Conservation (phyloP, 2,329 filamentous ascomycete species). For the Pezicula rhizophila region DNA sequence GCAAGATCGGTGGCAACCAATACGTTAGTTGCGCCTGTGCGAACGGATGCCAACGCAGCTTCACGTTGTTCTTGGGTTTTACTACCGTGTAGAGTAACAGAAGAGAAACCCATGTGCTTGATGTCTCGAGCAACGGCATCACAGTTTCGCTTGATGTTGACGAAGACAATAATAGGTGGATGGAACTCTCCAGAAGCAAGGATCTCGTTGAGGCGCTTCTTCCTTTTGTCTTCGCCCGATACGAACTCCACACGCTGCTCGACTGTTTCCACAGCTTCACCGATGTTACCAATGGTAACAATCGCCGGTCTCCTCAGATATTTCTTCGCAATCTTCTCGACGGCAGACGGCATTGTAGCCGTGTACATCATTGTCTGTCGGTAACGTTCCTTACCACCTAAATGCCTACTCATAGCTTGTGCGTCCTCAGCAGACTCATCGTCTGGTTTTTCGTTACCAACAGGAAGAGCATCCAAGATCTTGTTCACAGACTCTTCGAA, state of each 20-base stretch:
- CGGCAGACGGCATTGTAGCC: slow-evolving; percentile 88
- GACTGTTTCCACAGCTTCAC: slow-evolving; percentile 95
- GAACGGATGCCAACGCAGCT: slow-evolving; percentile 79
- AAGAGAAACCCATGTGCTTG: slow-evolving; percentile 85
- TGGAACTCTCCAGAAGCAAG: slow-evolving; percentile 73
- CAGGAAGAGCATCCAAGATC: slow-evolving; percentile 89
- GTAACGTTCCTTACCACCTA: slow-evolving; percentile 74
- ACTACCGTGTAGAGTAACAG: slow-evolving; percentile 86
- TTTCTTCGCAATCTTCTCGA: slow-evolving; percentile 95
- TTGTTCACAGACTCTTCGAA: slow-evolving; percentile 98
- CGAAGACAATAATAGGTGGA: slow-evolving; percentile 95
- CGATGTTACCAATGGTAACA: slow-evolving; percentile 88
- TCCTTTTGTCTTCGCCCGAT: slow-evolving; percentile 85
- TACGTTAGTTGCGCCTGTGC: slow-evolving; percentile 74
- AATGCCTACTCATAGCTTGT: slow-evolving; percentile 72
- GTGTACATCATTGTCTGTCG: slow-evolving; percentile 99
- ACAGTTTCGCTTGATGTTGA: slow-evolving; percentile 99
- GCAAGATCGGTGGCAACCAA: slow-evolving; percentile 94
- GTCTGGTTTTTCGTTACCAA: slow-evolving; percentile 92
- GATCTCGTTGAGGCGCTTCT: slow-evolving; percentile 92
- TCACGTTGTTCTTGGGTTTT: slow-evolving; percentile 99
- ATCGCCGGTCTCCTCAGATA: slow-evolving; percentile 90
- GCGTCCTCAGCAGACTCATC: slow-evolving; percentile 85
- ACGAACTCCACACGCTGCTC: slow-evolving; percentile 95
- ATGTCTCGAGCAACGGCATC: slow-evolving; percentile 92